Evolutionary conservation across 305 asterid species (phyloP).

Genomic region (Rubia peregrina): DNA sequence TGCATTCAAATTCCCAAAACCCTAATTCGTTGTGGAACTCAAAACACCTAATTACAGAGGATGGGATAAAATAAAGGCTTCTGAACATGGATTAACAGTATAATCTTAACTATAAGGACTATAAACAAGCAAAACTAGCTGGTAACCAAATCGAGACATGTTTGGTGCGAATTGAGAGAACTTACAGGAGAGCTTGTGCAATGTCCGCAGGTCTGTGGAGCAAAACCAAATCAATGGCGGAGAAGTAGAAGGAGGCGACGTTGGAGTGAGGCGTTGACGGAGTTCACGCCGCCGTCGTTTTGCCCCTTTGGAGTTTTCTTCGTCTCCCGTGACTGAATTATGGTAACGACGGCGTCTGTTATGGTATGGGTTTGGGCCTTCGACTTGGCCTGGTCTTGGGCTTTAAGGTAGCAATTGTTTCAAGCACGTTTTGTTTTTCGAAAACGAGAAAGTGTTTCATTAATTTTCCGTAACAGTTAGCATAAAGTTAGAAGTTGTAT

Average conservation of each 20-base stretch:
- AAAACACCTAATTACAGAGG: neutral
- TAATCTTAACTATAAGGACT: neutral
- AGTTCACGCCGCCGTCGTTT: neutral
- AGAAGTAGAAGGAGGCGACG: no score
- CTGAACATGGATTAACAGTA: neutral
- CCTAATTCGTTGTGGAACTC: neutral
- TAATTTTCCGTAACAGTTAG: no score
- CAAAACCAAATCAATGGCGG: no score
- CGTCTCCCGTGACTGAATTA: neutral
- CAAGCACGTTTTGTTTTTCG: no score
- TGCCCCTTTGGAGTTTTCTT: neutral
- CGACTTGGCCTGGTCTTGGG: neutral
- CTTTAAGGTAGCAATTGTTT: slow-evolving; percentile 8
- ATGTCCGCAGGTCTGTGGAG: no score
- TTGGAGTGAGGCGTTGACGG: neutral
- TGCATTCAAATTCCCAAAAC: slow-evolving; percentile 7
- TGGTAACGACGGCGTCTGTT: neutral
- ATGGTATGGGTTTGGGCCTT: neutral
- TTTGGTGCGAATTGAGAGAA: neutral
- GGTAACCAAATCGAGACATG: neutral
- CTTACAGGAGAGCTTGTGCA: slow-evolving; percentile 28
- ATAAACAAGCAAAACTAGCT: neutral
- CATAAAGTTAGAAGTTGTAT: no score
- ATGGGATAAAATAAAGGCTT: neutral
- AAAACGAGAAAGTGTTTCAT: no score